Base-by-base conservation (phyloP, 2,329 filamentous ascomycete genomes). In the Colletotrichum horii region DNA sequence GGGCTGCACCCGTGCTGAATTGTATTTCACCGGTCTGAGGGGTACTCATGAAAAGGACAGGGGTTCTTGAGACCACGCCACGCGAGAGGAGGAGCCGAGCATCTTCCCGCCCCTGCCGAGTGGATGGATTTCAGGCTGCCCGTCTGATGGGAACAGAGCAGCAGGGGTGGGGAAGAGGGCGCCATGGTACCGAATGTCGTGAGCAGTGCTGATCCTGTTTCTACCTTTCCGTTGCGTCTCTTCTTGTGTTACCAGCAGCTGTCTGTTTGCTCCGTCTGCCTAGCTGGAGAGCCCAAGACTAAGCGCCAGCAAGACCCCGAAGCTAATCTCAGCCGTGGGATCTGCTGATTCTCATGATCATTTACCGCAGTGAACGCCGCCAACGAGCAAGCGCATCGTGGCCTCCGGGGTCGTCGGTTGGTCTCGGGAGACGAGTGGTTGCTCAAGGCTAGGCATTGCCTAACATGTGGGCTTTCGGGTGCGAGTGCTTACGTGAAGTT, bases 1-100 rank as follows among this genome's bases (percentile, higher is more conserved):
- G 80, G 80, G 76, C 74, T 78, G 75, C 72, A 76, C 80, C 80
- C 81, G 83, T 85, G 82, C 83, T 85, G 83, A 83, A 83, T 82
- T 84, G 83, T 85, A 84, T 84, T 81, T 83, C 77, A 82, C 82
- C 83, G 83, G 83, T 85, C 82, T 84, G 83, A 85, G 84, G 84
- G 84, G 83, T 84, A 84, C 81, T 79, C 77, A 79, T 79, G 79
- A 78, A 76, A 76, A 77, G 77, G 78, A 80, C 81, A 82, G 79
- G 81, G 82, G 78, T 78, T 73, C 28, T 69, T 70, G 70, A 75
- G 71, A 74, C 65, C 75, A 77, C 75, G 76, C 76, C 76, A 78
- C 76, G 76, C 76, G 76, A 78, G 71, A 75, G 62, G 70, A 77
- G 75, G 73, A 74, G 72, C 72, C 75, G 65, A 72, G 76, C 58